A percentile compares a stretch with the other conserved stretches of the same genome.
These are phyloP conservation scores for Pseudogymnoascus sp. DNA, from an alignment of 2,329 filamentous ascomycete species.

Conservation along the genomic window DNA sequence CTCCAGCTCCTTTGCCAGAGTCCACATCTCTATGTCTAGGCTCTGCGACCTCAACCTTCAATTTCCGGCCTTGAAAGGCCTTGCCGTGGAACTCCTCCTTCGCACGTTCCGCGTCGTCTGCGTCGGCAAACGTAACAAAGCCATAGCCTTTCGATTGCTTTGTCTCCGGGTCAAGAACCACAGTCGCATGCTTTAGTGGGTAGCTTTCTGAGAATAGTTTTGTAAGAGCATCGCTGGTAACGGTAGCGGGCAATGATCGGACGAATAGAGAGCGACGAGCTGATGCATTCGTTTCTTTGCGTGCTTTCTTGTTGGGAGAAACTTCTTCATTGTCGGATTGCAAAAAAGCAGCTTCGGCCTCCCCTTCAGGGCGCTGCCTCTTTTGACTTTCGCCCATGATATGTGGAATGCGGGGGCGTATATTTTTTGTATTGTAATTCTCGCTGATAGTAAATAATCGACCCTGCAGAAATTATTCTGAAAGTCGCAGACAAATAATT, in stretches of 20 bases:
- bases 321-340: constrained; percentile 16
- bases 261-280: constrained; percentile 71
- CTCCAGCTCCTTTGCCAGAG: constrained; percentile 30
- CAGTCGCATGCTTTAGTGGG: constrained; percentile 91
- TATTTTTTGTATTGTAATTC: background rate
- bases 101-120: constrained; percentile 78
- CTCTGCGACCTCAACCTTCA: constrained; percentile 82
- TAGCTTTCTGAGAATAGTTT: constrained; percentile 90
- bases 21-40: constrained; percentile 63
- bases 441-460: constrained; percentile 7
- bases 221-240: constrained; percentile 74
- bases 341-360: constrained; percentile 13
- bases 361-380: constrained; percentile 22
- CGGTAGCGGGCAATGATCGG: constrained; percentile 68
- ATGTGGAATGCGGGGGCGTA: background rate
- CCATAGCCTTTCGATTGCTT: constrained; percentile 88
- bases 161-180: constrained; percentile 75
- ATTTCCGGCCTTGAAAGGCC: constrained; percentile 67
- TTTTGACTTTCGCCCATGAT: constrained; percentile 16
- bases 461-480: constrained; percentile 9
- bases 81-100: constrained; percentile 73
- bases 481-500: constrained; percentile 10
- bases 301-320: constrained; percentile 44
- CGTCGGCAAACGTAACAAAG: constrained; percentile 93
- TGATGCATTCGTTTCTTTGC: constrained; percentile 43